Evolutionary conservation across 257 asterid species (phyloP).

Genomic region (Thymus quinquecostatus): DNA sequence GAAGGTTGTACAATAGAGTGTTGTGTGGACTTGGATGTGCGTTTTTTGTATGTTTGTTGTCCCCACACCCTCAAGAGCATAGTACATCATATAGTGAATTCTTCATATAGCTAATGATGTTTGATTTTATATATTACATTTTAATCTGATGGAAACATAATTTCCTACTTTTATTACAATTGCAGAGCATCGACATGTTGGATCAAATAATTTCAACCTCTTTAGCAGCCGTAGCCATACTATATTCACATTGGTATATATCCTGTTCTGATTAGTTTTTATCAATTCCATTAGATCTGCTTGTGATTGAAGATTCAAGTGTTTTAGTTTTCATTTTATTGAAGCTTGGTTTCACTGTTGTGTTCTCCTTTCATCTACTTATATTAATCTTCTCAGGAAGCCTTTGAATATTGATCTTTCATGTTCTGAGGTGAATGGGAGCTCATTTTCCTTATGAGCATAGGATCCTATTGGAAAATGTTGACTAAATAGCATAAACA

Average conservation of each 20-base stretch:
- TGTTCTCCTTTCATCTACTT: background rate
- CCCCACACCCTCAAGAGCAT: constrained; percentile 11
- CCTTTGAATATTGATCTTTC: constrained; percentile 12
- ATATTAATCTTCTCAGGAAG: constrained; percentile 5
- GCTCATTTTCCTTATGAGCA: constrained; percentile 1
- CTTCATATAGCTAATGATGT: background rate
- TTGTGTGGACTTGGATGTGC: background rate
- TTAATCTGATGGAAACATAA: constrained; percentile 29
- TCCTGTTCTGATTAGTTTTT: constrained; percentile 22
- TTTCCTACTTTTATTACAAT: constrained; percentile 22
- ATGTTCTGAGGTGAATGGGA: constrained; percentile 19
- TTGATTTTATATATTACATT: background rate
- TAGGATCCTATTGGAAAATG: constrained; percentile 8
- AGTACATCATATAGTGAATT: background rate
- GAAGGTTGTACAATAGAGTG: constrained; percentile 50
- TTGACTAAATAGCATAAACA: constrained; percentile 11
- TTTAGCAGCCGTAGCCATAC: constrained; percentile 99
- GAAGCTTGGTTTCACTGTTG: constrained; percentile 21
- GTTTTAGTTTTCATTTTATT: constrained; percentile 3
- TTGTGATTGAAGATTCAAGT: background rate
- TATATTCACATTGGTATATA: constrained; percentile 86
- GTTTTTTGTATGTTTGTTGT: constrained; percentile 20
- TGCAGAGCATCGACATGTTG: constrained; percentile 97
- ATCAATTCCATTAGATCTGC: constrained; percentile 16
- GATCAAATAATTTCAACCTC: constrained; percentile 93